Percentiles rank a stretch among this genome's conserved stretches.
phyloP scores from a whole-genome alignment of 164 flowering plant genomes.

The Magnolia changhungtana region DNA sequence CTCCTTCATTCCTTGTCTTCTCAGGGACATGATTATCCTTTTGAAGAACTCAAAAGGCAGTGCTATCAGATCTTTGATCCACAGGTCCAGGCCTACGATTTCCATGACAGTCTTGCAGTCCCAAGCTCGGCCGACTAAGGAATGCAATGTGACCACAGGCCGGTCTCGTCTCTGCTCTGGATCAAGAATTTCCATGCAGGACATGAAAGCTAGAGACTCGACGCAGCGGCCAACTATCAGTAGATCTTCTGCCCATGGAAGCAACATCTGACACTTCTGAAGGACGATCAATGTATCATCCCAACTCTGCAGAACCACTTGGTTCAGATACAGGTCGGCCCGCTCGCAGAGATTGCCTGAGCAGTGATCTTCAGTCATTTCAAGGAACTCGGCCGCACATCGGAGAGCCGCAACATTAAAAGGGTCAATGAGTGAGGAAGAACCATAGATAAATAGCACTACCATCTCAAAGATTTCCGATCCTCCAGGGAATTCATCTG shows the following conservation, averaged over 20 bases:
- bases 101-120: constrained; percentile 47
- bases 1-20: constrained; percentile 96
- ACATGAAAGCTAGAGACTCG: constrained; percentile 93
- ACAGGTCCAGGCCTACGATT: constrained; percentile 53
- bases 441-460: constrained; percentile 70
- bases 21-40: constrained; percentile 68
- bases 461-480: constrained; percentile 73
- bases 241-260: constrained; percentile 79
- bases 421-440: constrained; percentile 66
- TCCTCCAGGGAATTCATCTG: constrained; percentile 80
- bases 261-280: constrained; percentile 65
- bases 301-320: constrained; percentile 87
- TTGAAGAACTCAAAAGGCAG: constrained; percentile 72
- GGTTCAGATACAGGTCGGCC: constrained; percentile 77
- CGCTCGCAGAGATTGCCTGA: constrained; percentile 65
- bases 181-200: constrained; percentile 95
- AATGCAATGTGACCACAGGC: constrained; percentile 56
- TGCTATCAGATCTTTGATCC: constrained; percentile 83
- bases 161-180: constrained; percentile 69
- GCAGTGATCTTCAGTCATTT: constrained; percentile 70
- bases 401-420: constrained; percentile 76
- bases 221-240: constrained; percentile 85
- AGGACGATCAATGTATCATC: constrained; percentile 82
- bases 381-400: constrained; percentile 86
- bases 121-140: constrained; percentile 53